Evolutionary conservation across 73 alveolate genomes (phyloP).

Genomic region (Uronychia binucleata): DNA sequence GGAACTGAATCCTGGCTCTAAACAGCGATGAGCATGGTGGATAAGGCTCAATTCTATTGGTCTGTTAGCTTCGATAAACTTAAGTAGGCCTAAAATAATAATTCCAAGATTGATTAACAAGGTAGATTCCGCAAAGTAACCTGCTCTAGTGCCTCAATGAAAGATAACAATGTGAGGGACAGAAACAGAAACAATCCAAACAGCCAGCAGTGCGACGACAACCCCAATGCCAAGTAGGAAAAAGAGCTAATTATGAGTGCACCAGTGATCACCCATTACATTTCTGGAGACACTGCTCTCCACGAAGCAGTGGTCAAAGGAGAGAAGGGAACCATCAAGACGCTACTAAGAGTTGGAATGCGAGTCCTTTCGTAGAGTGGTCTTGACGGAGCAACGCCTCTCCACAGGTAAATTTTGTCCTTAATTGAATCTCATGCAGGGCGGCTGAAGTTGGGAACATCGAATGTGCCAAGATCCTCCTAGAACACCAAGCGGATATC

Average conservation of each 20-base stretch:
- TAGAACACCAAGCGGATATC: slow-evolving; percentile 44
- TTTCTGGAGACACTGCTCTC: slow-evolving; percentile 43
- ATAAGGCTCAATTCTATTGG: not conserved
- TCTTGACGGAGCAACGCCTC: slow-evolving; percentile 52
- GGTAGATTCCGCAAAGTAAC: not conserved
- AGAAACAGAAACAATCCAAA: not conserved
- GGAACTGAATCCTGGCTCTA: not conserved
- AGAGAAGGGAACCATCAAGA: slow-evolving; percentile 14
- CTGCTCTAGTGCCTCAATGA: not conserved
- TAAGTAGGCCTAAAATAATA: too few relatives aligned
- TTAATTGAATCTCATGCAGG: not conserved
- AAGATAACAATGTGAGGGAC: not conserved
- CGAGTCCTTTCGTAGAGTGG: slow-evolving; percentile 28
- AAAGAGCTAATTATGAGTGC: slow-evolving; percentile 1
- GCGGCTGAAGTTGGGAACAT: slow-evolving; percentile 48
- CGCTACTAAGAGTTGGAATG: slow-evolving; percentile 26
- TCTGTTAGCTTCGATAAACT: not conserved
- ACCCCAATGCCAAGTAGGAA: too few relatives aligned
- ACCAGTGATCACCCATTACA: not conserved
- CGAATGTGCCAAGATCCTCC: slow-evolving; percentile 40
- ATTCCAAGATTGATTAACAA: not conserved
- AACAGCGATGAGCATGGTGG: not conserved
- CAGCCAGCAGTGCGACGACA: too few relatives aligned
- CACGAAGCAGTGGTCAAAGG: slow-evolving; percentile 36
- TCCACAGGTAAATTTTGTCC: slow-evolving; percentile 32